phyloP scores from a whole-genome alignment of 352 stramenopile genomes.

The Globisporangium takayamanum region DNA sequence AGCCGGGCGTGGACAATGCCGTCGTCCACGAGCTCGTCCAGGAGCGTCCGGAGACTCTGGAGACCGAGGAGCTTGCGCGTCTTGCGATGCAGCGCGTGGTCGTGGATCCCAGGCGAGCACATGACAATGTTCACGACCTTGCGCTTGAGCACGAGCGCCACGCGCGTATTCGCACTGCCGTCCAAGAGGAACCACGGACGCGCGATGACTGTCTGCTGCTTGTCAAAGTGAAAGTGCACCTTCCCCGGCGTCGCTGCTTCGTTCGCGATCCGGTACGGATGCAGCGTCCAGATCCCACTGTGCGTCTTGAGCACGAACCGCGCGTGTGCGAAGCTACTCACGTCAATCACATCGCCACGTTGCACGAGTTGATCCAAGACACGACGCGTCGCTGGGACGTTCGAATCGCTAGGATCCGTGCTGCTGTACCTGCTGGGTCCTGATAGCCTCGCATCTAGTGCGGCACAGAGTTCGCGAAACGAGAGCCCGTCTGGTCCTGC shows the following conservation, averaged over 20 bases:
- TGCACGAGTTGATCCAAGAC: conserved; percentile 31
- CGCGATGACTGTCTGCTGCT: conserved; percentile 42
- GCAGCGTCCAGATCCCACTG: conserved; percentile 50
- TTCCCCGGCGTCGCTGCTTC: conserved; percentile 40
- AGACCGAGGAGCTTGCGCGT: conserved; percentile 69
- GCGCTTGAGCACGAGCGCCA: conserved; percentile 57
- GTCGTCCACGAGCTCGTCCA: conserved; percentile 61
- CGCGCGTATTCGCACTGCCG: conserved; percentile 47
- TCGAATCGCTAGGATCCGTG: too few relatives aligned
- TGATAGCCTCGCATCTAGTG: neutral
- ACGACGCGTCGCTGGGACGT: conserved; percentile 15
- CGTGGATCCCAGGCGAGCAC: conserved; percentile 60
- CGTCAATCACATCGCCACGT: conserved; percentile 39
- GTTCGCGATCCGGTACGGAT: conserved; percentile 44
- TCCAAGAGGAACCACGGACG: conserved; percentile 74
- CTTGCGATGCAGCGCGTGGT: conserved; percentile 50
- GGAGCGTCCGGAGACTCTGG: conserved; percentile 56
- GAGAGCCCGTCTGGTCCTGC: conserved; percentile 8
- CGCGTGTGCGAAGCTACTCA: conserved; percentile 50
- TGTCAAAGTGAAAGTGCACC: conserved; percentile 67
- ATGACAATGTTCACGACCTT: conserved; percentile 81
- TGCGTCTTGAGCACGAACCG: conserved; percentile 47
- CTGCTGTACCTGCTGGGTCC: neutral
- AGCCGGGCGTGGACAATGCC: conserved; percentile 55
- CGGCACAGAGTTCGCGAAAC: conserved; percentile 8